These are phyloP conservation scores for Cladosporium sp. DNA, from an alignment of 2,329 filamentous ascomycete species.

Conservation along the genomic window DNA sequence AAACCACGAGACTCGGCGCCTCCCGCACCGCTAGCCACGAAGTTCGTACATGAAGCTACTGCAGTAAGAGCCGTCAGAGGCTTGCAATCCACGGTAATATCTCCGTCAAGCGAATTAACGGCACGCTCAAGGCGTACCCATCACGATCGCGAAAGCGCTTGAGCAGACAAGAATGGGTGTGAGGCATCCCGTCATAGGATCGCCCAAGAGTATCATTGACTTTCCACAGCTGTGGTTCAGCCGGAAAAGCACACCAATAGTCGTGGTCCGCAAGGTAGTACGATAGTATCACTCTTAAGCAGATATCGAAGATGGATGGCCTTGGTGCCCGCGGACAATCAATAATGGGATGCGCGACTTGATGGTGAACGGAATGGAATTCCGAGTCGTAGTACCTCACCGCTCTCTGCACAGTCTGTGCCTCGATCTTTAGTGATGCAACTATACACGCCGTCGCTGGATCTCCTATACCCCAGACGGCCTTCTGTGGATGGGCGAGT, in stretches of 20 bases:
- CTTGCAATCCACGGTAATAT: slow-evolving; percentile 3
- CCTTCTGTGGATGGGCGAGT: neutral
- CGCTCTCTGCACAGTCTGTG: slow-evolving; percentile 7
- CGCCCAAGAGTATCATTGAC: neutral
- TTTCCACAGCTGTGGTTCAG: neutral
- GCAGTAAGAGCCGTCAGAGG: slow-evolving; percentile 13
- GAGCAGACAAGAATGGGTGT: too few species aligned
- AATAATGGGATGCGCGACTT: too few species aligned
- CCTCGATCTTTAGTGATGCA: slow-evolving; percentile 8
- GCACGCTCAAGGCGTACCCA: neutral
- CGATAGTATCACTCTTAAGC: neutral
- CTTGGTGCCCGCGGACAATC: too few species aligned
- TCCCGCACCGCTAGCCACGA: slow-evolving; percentile 9
- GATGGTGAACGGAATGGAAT: neutral
- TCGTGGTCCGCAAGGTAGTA: neutral
- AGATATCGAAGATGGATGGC: slow-evolving; percentile 4
- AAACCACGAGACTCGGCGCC: slow-evolving; percentile 9
- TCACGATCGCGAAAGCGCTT: slow-evolving; percentile 2
- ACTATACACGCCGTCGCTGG: slow-evolving; percentile 3
- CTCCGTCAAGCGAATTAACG: neutral
- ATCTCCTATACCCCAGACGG: slow-evolving; percentile 10
- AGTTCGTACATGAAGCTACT: neutral
- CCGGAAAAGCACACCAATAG: neutral
- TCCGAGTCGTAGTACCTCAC: slow-evolving; percentile 5
- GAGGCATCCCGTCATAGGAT: neutral